Evolutionary conservation across 805 yeast genomes (phyloP).

Genomic region (Yarrowia sp.): DNA sequence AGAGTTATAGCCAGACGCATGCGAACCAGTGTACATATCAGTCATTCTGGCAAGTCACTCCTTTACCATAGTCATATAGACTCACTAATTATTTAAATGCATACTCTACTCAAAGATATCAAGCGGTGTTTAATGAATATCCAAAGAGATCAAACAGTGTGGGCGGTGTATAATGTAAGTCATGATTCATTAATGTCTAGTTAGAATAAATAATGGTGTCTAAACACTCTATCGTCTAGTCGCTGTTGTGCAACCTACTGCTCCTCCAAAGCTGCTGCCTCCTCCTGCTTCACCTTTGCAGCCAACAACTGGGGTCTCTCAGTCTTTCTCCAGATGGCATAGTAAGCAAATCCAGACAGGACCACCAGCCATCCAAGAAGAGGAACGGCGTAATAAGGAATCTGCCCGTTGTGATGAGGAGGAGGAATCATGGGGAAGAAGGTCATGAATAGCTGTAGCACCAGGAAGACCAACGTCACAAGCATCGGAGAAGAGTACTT

Average conservation of each 20-base stretch:
- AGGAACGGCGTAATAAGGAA: constrained; percentile 60
- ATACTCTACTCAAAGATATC: no score
- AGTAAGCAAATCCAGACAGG: background rate
- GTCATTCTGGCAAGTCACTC: no score
- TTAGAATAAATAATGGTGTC: background rate
- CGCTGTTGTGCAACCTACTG: background rate
- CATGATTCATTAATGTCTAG: background rate
- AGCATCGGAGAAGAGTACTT: constrained; percentile 36
- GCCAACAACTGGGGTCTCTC: background rate
- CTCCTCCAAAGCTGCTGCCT: background rate
- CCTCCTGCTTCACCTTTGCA: background rate
- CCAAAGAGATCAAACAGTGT: no score
- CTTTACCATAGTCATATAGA: no score
- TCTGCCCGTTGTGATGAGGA: constrained; percentile 37
- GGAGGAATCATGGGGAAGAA: constrained; percentile 58
- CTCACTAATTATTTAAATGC: no score
- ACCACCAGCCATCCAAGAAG: constrained; percentile 42
- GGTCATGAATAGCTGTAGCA: constrained; percentile 50
- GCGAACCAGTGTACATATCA: no score
- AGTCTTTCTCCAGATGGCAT: constrained; percentile 1
- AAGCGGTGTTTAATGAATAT: no score
- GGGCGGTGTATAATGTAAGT: no score
- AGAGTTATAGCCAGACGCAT: no score
- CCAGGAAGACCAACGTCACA: constrained; percentile 41
- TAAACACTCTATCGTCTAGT: background rate